phyloP scores from a whole-genome alignment of 2,329 filamentous ascomycete species.

The Trichoderma lentiforme region DNA sequence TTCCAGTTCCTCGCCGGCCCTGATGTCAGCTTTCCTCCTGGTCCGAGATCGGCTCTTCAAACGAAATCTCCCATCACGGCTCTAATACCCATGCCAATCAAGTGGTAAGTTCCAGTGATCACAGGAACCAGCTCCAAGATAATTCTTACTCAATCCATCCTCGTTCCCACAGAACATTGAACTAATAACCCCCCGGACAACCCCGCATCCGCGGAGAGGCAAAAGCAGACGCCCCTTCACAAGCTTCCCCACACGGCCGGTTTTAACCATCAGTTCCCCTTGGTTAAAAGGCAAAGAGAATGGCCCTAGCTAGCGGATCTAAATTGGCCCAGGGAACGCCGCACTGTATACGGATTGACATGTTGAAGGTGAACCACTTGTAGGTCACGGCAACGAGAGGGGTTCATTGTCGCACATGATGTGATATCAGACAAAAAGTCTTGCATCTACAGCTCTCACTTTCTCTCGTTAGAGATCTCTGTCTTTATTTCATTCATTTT shows the following conservation, averaged over 20 bases:
- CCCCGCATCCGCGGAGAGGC: background rate
- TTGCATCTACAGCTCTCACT: background rate
- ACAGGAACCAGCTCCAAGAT: background rate
- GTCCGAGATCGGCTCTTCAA: conserved; percentile 12
- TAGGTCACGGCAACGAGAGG: background rate
- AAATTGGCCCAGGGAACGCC: background rate
- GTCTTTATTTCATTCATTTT: background rate
- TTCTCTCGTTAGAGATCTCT: background rate
- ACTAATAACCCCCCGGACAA: background rate
- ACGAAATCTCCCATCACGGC: background rate
- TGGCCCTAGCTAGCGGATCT: background rate
- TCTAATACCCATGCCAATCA: background rate
- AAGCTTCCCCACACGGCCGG: background rate
- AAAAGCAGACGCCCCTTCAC: background rate
- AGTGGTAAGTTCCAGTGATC: background rate
- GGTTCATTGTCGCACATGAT: background rate
- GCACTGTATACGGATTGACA: background rate
- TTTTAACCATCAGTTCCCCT: background rate
- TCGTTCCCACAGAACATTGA: background rate
- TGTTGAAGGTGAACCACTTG: background rate
- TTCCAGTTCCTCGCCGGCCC: background rate
- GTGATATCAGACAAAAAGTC: background rate
- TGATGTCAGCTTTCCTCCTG: background rate
- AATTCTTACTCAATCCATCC: background rate
- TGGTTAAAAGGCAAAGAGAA: background rate